phyloP scores from a whole-genome alignment of 2,329 filamentous ascomycete genomes.

The Lecanicillium sp. region DNA sequence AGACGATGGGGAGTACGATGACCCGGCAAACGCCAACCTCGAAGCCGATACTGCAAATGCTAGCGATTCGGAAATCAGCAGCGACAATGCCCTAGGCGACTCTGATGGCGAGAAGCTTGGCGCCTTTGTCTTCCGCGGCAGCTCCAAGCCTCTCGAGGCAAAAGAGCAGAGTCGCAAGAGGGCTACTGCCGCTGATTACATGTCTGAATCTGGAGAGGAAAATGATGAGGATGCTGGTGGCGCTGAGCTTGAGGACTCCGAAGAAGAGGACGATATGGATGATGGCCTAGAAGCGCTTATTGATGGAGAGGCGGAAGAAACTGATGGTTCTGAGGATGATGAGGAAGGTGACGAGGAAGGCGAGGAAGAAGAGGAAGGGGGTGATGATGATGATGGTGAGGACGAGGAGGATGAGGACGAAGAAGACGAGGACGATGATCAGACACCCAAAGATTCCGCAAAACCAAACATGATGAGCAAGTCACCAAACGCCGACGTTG shows the following conservation, averaged over 20 bases:
- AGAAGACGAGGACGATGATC: conserved; percentile 27
- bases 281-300: conserved; percentile 27
- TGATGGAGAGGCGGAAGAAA: conserved; percentile 20
- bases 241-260: conserved; percentile 28
- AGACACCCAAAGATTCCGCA: conserved; percentile 18
- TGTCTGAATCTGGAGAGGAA: conserved; percentile 38
- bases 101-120: conserved; percentile 80
- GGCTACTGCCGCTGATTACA: conserved; percentile 48
- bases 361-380: conserved; percentile 23
- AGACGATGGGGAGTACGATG: conserved; percentile 39
- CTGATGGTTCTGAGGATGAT: conserved; percentile 28
- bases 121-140: conserved; percentile 58
- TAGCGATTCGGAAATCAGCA: conserved; percentile 55
- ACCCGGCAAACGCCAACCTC: conserved; percentile 48
- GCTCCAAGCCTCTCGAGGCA: conserved; percentile 42
- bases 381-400: conserved; percentile 23
- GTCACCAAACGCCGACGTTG: conserved; percentile 48
- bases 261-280: conserved; percentile 28
- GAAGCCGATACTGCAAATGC: conserved; percentile 39
- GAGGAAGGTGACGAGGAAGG: conserved; percentile 29
- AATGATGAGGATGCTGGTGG: conserved; percentile 26
- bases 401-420: conserved; percentile 28
- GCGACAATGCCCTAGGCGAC: conserved; percentile 65
- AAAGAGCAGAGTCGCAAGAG: conserved; percentile 27
- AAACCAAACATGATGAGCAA: conserved; percentile 24